Percentiles rank a stretch among this genome's conserved stretches.
phyloP scores from a whole-genome alignment of 768 basidiomycete species.

The Pluteus cervinus region DNA sequence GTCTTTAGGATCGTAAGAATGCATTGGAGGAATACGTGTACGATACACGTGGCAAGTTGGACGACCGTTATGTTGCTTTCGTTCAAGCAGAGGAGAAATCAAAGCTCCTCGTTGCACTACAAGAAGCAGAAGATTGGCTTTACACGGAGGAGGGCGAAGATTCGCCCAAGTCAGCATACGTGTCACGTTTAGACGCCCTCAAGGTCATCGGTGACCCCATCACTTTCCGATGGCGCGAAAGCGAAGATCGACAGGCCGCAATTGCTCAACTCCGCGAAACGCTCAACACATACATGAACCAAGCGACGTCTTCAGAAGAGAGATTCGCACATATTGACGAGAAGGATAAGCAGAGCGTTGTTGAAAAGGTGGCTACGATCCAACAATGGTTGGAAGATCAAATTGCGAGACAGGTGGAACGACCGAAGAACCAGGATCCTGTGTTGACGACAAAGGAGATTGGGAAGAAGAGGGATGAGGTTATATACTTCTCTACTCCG shows the following conservation, averaged over 20 bases:
- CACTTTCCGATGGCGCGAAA: constrained; percentile 74
- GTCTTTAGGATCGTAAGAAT: constrained; percentile 85
- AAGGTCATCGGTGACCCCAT: constrained; percentile 87
- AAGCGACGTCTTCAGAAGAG: constrained; percentile 82
- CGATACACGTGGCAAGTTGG: constrained; percentile 89
- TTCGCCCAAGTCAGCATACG: constrained; percentile 92
- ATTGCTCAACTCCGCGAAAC: constrained; percentile 79
- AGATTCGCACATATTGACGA: constrained; percentile 86
- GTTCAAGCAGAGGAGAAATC: constrained; percentile 74
- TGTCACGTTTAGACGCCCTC: constrained; percentile 73
- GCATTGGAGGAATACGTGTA: constrained; percentile 99
- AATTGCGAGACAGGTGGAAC: constrained; percentile 80
- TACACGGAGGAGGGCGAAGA: constrained; percentile 98
- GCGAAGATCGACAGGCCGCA: constrained; percentile 71
- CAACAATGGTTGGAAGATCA: constrained; percentile 98
- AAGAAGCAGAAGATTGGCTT: constrained; percentile 91
- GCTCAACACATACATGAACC: constrained; percentile 77
- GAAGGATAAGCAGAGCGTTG: constrained; percentile 77
- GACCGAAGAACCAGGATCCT: constrained; percentile 84
- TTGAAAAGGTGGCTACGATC: constrained; percentile 85
- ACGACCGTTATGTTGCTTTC: constrained; percentile 76
- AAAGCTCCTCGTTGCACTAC: constrained; percentile 61
- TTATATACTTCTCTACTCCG: constrained; percentile 83
- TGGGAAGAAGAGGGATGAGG: constrained; percentile 86
- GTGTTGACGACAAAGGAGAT: constrained; percentile 79